Evolutionary conservation across 768 basidiomycete species (phyloP).

Genomic region (Leucosporidium scottii): DNA sequence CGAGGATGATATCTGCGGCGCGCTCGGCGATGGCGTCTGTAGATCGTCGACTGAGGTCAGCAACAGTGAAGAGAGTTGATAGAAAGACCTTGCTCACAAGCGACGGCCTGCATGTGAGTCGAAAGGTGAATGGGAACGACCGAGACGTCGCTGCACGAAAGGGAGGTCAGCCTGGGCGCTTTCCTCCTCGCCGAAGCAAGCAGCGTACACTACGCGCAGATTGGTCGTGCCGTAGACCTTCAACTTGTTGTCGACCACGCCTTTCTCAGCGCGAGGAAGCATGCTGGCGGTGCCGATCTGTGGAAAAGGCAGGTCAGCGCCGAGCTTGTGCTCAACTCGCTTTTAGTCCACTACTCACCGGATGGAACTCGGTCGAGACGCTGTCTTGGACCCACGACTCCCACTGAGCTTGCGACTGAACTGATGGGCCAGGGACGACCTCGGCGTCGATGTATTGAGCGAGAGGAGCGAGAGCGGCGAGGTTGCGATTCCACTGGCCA

Average conservation of each 20-base stretch:
- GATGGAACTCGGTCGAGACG: constrained; percentile 48
- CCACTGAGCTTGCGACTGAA: constrained; percentile 55
- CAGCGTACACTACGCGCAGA: neutral
- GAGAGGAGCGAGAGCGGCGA: neutral
- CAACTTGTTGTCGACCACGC: constrained; percentile 48
- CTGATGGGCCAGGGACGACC: constrained; percentile 47
- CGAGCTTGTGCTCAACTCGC: no score
- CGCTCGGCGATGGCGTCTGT: constrained; percentile 23
- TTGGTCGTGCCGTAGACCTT: constrained; percentile 32
- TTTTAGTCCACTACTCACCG: no score
- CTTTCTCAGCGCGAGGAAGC: constrained; percentile 43
- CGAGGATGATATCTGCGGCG: constrained; percentile 15
- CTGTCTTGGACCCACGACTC: constrained; percentile 50
- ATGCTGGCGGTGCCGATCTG: constrained; percentile 40
- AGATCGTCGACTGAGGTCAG: no score
- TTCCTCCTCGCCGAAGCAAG: no score
- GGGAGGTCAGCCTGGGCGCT: no score
- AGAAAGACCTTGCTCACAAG: neutral
- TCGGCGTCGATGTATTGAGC: constrained; percentile 14
- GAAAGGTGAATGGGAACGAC: constrained; percentile 22
- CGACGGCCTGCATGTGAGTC: neutral
- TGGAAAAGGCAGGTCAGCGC: no score
- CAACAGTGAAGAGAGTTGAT: no score
- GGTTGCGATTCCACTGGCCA: constrained; percentile 8
- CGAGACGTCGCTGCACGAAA: neutral